phyloP scores from a whole-genome alignment of 768 basidiomycete species.

The Suillus hirtellus region DNA sequence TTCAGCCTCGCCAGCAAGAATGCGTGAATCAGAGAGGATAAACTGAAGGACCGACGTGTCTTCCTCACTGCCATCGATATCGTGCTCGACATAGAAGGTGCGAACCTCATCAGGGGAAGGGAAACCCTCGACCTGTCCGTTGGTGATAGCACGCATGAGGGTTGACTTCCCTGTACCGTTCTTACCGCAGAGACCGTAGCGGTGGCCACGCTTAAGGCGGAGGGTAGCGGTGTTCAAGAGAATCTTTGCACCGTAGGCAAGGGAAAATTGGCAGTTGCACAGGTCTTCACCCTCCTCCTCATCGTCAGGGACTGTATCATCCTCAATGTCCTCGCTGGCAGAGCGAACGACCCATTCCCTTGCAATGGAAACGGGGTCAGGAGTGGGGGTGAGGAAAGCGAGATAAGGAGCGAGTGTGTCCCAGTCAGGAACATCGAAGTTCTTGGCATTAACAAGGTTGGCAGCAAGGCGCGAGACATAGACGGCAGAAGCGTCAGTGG shows the following conservation, averaged over 20 bases:
- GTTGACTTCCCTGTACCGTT: slow-evolving; percentile 99
- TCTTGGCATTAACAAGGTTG: slow-evolving; percentile 85
- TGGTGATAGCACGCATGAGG: slow-evolving; percentile 91
- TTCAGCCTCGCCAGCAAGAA: slow-evolving; percentile 69
- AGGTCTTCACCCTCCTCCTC: slow-evolving; percentile 99
- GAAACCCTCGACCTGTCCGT: slow-evolving; percentile 98
- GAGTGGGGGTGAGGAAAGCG: slow-evolving; percentile 59
- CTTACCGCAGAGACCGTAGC: slow-evolving; percentile 97
- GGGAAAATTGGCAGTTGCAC: slow-evolving; percentile 98
- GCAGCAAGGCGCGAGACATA: slow-evolving; percentile 82
- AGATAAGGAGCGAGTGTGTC: slow-evolving; percentile 78
- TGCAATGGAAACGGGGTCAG: slow-evolving; percentile 66
- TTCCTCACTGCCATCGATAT: slow-evolving; percentile 94
- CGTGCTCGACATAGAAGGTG: slow-evolving; percentile 99
- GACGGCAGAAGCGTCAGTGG: slow-evolving; percentile 56
- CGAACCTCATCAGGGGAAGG: slow-evolving; percentile 96
- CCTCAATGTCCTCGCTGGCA: slow-evolving; percentile 73
- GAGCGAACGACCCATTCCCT: slow-evolving; percentile 91
- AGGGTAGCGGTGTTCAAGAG: slow-evolving; percentile 94
- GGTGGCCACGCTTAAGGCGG: slow-evolving; percentile 97
- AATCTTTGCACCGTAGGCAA: slow-evolving; percentile 99
- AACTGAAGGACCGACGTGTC: slow-evolving; percentile 89
- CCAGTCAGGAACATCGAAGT: slow-evolving; percentile 91
- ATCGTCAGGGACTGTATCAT: slow-evolving; percentile 71
- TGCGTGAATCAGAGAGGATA: slow-evolving; percentile 82